A percentile compares a stretch with the other conserved stretches of the same genome.
These are phyloP conservation scores for Phytophthora niederhauseri DNA, from an alignment of 352 stramenopile genomes.

Conservation along the genomic window DNA sequence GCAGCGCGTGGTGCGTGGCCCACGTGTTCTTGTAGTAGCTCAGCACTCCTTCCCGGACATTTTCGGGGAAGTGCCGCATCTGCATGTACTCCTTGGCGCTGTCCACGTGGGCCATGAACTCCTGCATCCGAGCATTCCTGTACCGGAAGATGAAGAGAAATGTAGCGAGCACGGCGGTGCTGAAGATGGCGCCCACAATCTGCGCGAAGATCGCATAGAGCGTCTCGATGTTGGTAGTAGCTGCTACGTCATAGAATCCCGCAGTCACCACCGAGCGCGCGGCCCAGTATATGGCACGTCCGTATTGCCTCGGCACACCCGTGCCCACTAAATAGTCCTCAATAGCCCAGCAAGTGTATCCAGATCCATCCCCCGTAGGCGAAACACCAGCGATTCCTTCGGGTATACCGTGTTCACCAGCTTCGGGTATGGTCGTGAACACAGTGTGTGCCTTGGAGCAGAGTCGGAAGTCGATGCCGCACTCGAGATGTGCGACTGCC, in stretches of 20 bases:
- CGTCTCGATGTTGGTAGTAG: constrained; percentile 61
- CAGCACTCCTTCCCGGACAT: constrained; percentile 60
- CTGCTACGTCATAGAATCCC: constrained; percentile 66
- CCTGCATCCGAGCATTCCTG: constrained; percentile 56
- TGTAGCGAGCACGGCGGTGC: constrained; percentile 65
- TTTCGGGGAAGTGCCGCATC: constrained; percentile 61
- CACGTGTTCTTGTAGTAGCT: constrained; percentile 69
- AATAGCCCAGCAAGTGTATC: constrained; percentile 72
- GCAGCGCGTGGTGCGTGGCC: constrained; percentile 52
- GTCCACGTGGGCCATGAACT: constrained; percentile 74
- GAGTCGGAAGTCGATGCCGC: constrained; percentile 57
- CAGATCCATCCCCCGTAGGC: constrained; percentile 14
- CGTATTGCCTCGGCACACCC: constrained; percentile 52
- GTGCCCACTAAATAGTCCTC: constrained; percentile 67
- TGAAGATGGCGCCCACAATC: constrained; percentile 71
- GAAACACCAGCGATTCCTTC: constrained; percentile 28
- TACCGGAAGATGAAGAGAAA: constrained; percentile 80
- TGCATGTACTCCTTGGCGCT: constrained; percentile 81
- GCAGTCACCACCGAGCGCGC: constrained; percentile 59
- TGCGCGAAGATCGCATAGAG: constrained; percentile 61
- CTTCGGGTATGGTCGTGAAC: constrained; percentile 14
- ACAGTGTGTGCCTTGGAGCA: constrained; percentile 44
- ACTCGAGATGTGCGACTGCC: constrained; percentile 68
- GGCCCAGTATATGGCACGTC: constrained; percentile 62
- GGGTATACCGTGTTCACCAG: constrained; percentile 15